Evolutionary conservation across 257 asterid species (phyloP).

Genomic region (Avicennia marina): DNA sequence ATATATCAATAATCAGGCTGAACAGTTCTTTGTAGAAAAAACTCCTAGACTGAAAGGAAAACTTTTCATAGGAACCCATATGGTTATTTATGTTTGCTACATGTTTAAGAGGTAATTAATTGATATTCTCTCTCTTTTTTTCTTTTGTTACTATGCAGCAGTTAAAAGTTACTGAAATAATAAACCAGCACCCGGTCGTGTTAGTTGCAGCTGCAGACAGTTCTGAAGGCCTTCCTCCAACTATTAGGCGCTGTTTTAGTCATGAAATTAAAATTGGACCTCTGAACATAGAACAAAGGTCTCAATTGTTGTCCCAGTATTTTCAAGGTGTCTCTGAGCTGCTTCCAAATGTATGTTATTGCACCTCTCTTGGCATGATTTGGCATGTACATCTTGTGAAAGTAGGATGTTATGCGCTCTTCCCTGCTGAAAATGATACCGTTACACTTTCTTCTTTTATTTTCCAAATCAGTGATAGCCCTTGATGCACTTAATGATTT

Average conservation of each 20-base stretch:
- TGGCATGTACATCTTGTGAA: constrained; percentile 7
- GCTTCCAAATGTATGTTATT: constrained; percentile 54
- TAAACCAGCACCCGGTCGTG: constrained; percentile 61
- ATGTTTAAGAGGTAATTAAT: constrained; percentile 16
- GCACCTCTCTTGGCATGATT: constrained; percentile 18
- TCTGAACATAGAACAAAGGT: constrained; percentile 79
- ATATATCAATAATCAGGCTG: constrained; percentile 6
- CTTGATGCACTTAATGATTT: too few relatives aligned
- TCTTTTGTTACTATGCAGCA: constrained; percentile 26
- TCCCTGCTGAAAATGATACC: too few relatives aligned
- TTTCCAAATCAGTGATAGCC: too few relatives aligned
- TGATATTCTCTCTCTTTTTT: constrained; percentile 13
- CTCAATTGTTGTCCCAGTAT: constrained; percentile 60
- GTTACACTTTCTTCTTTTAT: too few relatives aligned
- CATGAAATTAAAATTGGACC: constrained; percentile 84
- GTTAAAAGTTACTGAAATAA: constrained; percentile 36
- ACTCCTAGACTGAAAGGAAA: constrained; percentile 1
- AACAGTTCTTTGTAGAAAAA: neutral
- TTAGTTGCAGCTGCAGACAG: constrained; percentile 82
- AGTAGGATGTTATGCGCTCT: constrained; percentile 1
- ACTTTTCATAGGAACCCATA: constrained; percentile 4
- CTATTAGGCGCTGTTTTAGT: constrained; percentile 86
- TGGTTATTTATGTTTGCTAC: neutral
- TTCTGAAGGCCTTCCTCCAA: constrained; percentile 85
- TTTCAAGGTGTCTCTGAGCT: constrained; percentile 54